Evolutionary conservation across 495 filamentous ascomycete genomes (phyloP).

Genomic region (Hyaloscypha finlandica): DNA sequence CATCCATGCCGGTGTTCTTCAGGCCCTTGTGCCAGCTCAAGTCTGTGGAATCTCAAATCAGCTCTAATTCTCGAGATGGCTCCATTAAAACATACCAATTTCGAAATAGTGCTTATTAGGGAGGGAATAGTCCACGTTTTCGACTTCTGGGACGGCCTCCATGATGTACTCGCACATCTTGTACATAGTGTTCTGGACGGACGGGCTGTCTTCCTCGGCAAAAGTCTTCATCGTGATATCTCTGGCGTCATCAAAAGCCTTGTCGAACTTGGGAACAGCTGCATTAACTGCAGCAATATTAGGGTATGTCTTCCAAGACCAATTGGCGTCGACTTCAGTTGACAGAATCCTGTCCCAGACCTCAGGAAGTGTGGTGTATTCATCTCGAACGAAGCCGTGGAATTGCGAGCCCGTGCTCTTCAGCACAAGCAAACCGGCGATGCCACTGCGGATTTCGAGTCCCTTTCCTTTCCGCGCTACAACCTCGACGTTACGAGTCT

Average conservation of each 20-base stretch:
- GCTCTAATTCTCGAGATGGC: neutral
- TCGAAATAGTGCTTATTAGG: slow-evolving; percentile 99
- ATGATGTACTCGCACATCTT: slow-evolving; percentile 94
- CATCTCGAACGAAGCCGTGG: slow-evolving; percentile 89
- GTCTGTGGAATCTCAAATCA: slow-evolving; percentile 50
- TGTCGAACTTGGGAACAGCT: slow-evolving; percentile 68
- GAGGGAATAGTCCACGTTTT: slow-evolving; percentile 76
- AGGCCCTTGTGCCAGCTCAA: slow-evolving; percentile 95
- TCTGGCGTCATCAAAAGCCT: slow-evolving; percentile 73
- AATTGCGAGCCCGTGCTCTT: slow-evolving; percentile 98
- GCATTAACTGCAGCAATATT: slow-evolving; percentile 67
- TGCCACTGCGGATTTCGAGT: slow-evolving; percentile 70
- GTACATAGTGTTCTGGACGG: slow-evolving; percentile 97
- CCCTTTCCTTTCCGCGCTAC: slow-evolving; percentile 43
- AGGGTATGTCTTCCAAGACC: slow-evolving; percentile 78
- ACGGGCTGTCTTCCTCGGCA: slow-evolving; percentile 86
- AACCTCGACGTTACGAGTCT: slow-evolving; percentile 77
- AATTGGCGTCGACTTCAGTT: slow-evolving; percentile 84
- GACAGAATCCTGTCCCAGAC: slow-evolving; percentile 93
- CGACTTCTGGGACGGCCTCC: slow-evolving; percentile 67
- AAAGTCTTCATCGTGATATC: slow-evolving; percentile 88
- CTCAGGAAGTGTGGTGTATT: slow-evolving; percentile 88
- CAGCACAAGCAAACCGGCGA: slow-evolving; percentile 79
- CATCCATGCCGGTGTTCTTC: slow-evolving; percentile 96
- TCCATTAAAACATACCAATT: slow-evolving; percentile 63